Percentiles rank a stretch among this genome's conserved stretches.
Conservation (phyloP, 306 rosid genomes). For the Mimosa bimucronata region DNA sequence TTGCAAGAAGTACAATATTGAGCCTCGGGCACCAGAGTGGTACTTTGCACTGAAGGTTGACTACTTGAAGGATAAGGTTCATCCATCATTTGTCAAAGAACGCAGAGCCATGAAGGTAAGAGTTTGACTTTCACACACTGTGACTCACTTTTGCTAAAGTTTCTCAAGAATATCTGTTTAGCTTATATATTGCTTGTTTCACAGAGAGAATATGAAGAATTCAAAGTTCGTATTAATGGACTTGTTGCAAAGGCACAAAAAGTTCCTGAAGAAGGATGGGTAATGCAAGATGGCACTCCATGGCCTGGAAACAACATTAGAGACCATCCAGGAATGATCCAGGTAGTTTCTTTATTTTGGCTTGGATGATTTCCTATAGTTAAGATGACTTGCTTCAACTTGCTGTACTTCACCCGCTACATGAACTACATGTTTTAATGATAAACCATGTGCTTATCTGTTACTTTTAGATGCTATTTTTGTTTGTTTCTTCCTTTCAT, state of each 20-base stretch:
- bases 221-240: slow-evolving; percentile 78
- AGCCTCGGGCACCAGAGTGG: slow-evolving; percentile 96
- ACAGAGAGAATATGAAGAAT: slow-evolving; percentile 93
- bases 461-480: slow-evolving; percentile 13
- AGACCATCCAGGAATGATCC: slow-evolving; percentile 98
- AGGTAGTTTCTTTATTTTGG: slow-evolving; percentile 53
- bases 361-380: slow-evolving; percentile 27
- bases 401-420: slow-evolving; percentile 28
- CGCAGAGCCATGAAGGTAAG: slow-evolving; percentile 92
- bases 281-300: slow-evolving; percentile 95
- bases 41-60: slow-evolving; percentile 82
- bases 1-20: slow-evolving; percentile 73
- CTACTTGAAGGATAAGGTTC: slow-evolving; percentile 91
- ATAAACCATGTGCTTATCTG: not conserved
- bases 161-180: slow-evolving; percentile 24
- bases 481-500: slow-evolving; percentile 23
- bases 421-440: slow-evolving; percentile 12
- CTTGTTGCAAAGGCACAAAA: slow-evolving; percentile 80
- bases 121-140: slow-evolving; percentile 11
- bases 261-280: slow-evolving; percentile 93
- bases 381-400: slow-evolving; percentile 20
- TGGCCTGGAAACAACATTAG: slow-evolving; percentile 97
- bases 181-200: slow-evolving; percentile 18
- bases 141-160: not conserved
- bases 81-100: slow-evolving; percentile 84